Conservation (phyloP, 176 grass and related monocot species). For the Rhynchospora pubera region DNA sequence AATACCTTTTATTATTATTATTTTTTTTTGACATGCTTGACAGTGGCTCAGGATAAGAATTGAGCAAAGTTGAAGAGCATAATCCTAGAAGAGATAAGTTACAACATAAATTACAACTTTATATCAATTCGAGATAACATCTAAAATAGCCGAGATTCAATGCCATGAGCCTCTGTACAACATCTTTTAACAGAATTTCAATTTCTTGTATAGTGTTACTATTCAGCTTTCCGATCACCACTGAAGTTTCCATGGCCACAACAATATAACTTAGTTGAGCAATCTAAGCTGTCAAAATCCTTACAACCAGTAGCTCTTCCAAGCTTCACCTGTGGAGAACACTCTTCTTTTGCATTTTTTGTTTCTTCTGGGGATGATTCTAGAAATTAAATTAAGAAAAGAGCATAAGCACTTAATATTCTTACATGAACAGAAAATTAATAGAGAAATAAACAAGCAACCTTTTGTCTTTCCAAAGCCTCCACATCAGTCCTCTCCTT, state of each 20-base stretch:
- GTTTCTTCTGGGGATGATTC: slow-evolving; percentile 91
- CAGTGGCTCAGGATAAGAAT: neutral
- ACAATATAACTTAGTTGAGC: neutral
- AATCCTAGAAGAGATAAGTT: too few relatives aligned
- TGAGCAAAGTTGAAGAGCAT: neutral
- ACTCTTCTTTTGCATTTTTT: slow-evolving; percentile 74
- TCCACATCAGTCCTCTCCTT: slow-evolving; percentile 93
- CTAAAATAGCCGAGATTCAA: too few relatives aligned
- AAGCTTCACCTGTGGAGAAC: slow-evolving; percentile 83
- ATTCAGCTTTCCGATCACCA: neutral
- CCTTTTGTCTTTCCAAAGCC: slow-evolving; percentile 82
- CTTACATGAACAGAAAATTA: slow-evolving; percentile 13
- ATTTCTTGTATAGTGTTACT: neutral
- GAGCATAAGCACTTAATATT: slow-evolving; percentile 1
- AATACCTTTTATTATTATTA: too few relatives aligned
- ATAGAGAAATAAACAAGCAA: slow-evolving; percentile 16
- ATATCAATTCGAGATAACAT: too few relatives aligned
- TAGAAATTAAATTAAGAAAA: slow-evolving; percentile 24
- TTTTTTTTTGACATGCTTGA: too few relatives aligned
- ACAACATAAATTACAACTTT: too few relatives aligned
- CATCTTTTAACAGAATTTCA: neutral
- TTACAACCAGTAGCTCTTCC: neutral
- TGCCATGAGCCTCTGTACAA: neutral
- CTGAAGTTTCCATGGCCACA: neutral
- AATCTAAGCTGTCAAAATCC: neutral